A percentile compares a stretch with the other conserved stretches of the same genome.
These are phyloP conservation scores for Leucaena leucocephala DNA, from an alignment of 306 rosid species.

Conservation along the genomic window DNA sequence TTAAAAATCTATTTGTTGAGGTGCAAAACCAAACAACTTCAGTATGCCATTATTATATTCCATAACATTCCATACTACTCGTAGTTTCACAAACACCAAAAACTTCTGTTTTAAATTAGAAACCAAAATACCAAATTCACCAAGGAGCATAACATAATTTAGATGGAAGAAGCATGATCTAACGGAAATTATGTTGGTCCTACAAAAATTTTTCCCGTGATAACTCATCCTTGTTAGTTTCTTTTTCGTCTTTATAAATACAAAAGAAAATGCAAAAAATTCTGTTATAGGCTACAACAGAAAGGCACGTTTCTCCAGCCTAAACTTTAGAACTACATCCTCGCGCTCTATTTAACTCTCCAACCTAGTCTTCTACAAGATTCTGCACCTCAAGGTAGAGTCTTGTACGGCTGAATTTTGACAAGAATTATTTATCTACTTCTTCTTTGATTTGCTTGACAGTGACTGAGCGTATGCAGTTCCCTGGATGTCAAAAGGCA, in stretches of 20 bases:
- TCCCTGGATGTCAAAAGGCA: slow-evolving; percentile 65
- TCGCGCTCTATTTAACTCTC: slow-evolving; percentile 51
- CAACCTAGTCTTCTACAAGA: slow-evolving; percentile 58
- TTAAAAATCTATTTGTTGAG: no score
- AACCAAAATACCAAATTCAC: not conserved
- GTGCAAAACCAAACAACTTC: no score
- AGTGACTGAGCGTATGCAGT: slow-evolving; percentile 72
- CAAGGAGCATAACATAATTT: slow-evolving; percentile 10
- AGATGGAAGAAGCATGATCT: slow-evolving; percentile 20
- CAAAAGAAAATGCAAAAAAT: slow-evolving; percentile 30
- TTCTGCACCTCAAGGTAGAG: slow-evolving; percentile 49
- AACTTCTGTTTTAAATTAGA: not conserved
- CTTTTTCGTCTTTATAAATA: not conserved
- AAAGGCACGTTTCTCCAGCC: slow-evolving; percentile 51
- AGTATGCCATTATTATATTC: no score
- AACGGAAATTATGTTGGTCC: slow-evolving; percentile 25
- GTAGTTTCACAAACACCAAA: not conserved
- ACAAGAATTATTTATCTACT: slow-evolving; percentile 49
- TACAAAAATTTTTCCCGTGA: slow-evolving; percentile 6
- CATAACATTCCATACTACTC: no score
- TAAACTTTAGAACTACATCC: slow-evolving; percentile 51
- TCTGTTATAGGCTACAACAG: slow-evolving; percentile 61
- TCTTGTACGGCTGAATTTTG: slow-evolving; percentile 51
- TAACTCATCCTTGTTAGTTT: slow-evolving; percentile 32
- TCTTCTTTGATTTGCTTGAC: slow-evolving; percentile 75